Conservation (phyloP, 805 yeast genomes). For the Schwanniomyces vanrijiae region DNA sequence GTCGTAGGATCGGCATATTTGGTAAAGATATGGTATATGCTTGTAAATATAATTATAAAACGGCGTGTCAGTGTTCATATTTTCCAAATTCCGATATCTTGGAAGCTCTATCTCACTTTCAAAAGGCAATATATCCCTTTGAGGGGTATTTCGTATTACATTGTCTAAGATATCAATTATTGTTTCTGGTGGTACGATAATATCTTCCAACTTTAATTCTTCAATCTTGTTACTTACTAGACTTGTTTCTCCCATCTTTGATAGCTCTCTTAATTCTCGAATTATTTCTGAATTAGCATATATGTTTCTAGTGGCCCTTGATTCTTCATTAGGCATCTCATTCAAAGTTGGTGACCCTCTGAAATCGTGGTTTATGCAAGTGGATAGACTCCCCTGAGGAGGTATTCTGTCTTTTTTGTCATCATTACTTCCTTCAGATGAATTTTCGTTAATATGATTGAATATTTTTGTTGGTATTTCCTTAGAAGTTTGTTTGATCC, state of each 20-base stretch:
- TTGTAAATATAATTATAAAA: conserved; percentile 14
- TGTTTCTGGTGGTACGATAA: conserved; percentile 6
- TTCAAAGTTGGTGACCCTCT: background rate
- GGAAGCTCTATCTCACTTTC: conserved; percentile 13
- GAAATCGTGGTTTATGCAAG: background rate
- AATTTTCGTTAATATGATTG: conserved; percentile 2
- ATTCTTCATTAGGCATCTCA: background rate
- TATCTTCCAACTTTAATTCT: conserved; percentile 4
- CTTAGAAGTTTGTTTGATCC: conserved; percentile 13
- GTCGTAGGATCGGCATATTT: conserved; percentile 20
- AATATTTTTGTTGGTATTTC: conserved; percentile 11
- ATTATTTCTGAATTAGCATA: background rate
- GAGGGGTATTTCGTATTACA: conserved; percentile 8
- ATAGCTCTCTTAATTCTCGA: background rate
- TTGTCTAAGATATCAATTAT: conserved; percentile 8
- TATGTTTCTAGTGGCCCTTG: background rate
- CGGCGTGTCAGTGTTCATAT: conserved; percentile 6
- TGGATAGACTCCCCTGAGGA: background rate
- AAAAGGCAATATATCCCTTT: conserved; percentile 1
- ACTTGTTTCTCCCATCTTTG: background rate
- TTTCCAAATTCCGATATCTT: conserved; percentile 4
- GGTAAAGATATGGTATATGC: conserved; percentile 20
- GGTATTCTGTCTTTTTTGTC: conserved; percentile 1
- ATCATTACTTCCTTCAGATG: background rate
- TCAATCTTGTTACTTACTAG: background rate